These are phyloP conservation scores for Colletotrichum endophyticum DNA, from an alignment of 2,329 filamentous ascomycete genomes.

Conservation along the genomic window DNA sequence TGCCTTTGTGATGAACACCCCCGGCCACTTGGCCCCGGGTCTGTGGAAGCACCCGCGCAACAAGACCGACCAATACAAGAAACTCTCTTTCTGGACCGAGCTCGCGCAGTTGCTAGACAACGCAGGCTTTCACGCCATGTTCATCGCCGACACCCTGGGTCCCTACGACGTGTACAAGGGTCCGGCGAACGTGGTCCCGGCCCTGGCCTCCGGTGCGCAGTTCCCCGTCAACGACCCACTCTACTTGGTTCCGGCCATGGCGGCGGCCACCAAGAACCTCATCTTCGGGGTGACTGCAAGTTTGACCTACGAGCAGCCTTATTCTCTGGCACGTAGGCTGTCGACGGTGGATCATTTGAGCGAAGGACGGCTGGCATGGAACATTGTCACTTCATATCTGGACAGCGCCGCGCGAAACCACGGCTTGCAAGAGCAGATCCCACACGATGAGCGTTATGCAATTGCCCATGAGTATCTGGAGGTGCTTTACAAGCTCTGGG, in stretches of 20 bases:
- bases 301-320: slow-evolving; percentile 73
- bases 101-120: slow-evolving; percentile 40
- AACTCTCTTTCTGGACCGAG: slow-evolving; percentile 34
- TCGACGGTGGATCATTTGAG: slow-evolving; percentile 72
- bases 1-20: slow-evolving; percentile 44
- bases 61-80: slow-evolving; percentile 24
- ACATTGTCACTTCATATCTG: slow-evolving; percentile 71
- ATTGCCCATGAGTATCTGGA: slow-evolving; percentile 65
- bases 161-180: slow-evolving; percentile 75
- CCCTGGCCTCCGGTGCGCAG: slow-evolving; percentile 67
- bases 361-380: slow-evolving; percentile 56
- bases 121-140: slow-evolving; percentile 42
- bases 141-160: slow-evolving; percentile 47
- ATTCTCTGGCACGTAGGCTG: slow-evolving; percentile 68
- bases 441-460: slow-evolving; percentile 56
- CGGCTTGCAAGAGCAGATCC: slow-evolving; percentile 58
- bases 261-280: slow-evolving; percentile 69
- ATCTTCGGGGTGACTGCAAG: slow-evolving; percentile 72
- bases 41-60: slow-evolving; percentile 65
- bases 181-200: slow-evolving; percentile 53
- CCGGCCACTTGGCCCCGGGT: slow-evolving; percentile 50
- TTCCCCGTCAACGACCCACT: slow-evolving; percentile 76
- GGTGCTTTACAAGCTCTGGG: slow-evolving; percentile 66
- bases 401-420: slow-evolving; percentile 71
- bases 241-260: slow-evolving; percentile 68